Percentiles rank a stretch among this genome's conserved stretches.
These are phyloP conservation scores for Sesbania bispinosa DNA, from an alignment of 306 rosid genomes.

Conservation along the genomic window DNA sequence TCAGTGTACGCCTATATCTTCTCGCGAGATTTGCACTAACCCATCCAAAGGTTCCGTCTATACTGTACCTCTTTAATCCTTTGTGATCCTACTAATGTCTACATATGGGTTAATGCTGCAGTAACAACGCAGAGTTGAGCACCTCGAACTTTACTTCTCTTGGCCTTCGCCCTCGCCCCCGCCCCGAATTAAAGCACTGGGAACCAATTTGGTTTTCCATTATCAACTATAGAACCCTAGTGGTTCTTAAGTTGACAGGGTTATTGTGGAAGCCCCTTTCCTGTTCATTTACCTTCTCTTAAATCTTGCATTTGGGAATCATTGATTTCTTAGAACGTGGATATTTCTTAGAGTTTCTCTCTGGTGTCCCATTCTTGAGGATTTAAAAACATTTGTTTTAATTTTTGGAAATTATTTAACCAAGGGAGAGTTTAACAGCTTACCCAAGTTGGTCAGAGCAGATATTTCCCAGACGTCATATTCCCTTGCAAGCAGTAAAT, in stretches of 20 bases:
- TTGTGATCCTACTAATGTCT: neutral
- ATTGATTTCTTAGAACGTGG: rapidly evolving
- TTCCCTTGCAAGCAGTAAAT: neutral
- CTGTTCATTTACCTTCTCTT: neutral
- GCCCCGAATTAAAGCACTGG: neutral
- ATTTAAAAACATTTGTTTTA: neutral
- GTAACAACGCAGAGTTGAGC: neutral
- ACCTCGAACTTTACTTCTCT: neutral
- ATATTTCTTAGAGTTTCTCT: neutral
- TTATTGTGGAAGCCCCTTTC: neutral
- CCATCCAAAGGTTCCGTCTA: neutral
- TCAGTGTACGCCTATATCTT: neutral
- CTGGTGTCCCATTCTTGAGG: neutral
- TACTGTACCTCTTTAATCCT: neutral
- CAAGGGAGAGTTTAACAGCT: neutral
- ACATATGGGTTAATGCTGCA: neutral
- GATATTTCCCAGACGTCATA: neutral
- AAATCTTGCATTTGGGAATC: neutral
- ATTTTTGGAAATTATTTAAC: no score
- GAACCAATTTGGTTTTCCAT: neutral
- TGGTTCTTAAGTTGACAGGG: neutral
- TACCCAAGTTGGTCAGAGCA: neutral
- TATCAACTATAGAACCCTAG: neutral
- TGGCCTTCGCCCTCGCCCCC: neutral
- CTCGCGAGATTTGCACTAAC: neutral